Conservation (phyloP, 2,329 filamentous ascomycete species). For the Thelonectria blattea region DNA sequence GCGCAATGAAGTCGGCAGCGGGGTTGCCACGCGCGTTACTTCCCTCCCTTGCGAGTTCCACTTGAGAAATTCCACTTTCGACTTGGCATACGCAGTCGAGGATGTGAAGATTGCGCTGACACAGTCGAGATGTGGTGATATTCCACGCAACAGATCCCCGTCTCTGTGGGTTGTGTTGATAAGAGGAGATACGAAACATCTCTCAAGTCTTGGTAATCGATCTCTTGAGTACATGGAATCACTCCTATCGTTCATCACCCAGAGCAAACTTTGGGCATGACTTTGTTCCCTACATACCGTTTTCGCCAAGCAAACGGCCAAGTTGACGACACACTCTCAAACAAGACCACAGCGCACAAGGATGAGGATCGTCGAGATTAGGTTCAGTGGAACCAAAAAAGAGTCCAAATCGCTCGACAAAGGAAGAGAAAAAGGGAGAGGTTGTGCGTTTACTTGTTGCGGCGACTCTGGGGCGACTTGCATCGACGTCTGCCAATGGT, state of each 20-base stretch:
- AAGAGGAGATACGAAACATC: neutral
- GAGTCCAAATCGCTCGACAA: neutral
- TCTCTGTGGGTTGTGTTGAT: neutral
- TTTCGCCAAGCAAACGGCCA: neutral
- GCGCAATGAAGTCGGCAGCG: slow-evolving; percentile 8
- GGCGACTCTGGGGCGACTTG: slow-evolving; percentile 12
- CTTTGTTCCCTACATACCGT: slow-evolving; percentile 1
- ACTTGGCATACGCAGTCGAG: slow-evolving; percentile 12
- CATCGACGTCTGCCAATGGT: slow-evolving; percentile 4
- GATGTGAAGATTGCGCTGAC: neutral
- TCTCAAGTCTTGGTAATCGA: neutral
- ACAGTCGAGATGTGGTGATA: neutral
- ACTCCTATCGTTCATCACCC: neutral
- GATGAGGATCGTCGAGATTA: slow-evolving; percentile 39
- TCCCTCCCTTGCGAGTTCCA: slow-evolving; percentile 16
- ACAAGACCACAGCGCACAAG: neutral
- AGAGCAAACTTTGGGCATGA: neutral
- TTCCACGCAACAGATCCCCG: neutral
- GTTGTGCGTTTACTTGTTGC: neutral
- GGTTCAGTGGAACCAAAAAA: slow-evolving; percentile 33
- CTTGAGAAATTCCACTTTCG: slow-evolving; percentile 13
- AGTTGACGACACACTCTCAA: slow-evolving; percentile 3
- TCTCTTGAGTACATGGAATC: neutral
- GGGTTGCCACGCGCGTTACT: slow-evolving; percentile 17
- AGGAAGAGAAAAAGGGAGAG: neutral